phyloP scores from a whole-genome alignment of 257 asterid species.

The Nicotiana benthamiana region DNA sequence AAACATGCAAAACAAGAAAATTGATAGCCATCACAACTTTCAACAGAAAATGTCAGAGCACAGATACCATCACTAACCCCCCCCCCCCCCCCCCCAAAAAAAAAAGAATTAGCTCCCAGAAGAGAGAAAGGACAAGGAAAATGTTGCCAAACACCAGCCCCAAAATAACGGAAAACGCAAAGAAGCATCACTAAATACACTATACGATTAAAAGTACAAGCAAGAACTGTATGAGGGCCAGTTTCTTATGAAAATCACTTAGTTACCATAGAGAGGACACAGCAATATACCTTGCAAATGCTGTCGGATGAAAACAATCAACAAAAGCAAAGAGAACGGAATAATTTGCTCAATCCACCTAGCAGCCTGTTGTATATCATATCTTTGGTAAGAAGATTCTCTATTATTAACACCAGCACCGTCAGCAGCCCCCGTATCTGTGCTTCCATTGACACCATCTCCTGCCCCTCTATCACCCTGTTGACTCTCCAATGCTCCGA shows the following conservation, averaged over 20 bases:
- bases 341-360: conserved; percentile 85
- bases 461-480: conserved; percentile 33
- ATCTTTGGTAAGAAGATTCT: conserved; percentile 84
- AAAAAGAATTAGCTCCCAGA: background rate
- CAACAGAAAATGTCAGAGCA: background rate
- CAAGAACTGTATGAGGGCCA: background rate
- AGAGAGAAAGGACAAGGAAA: too few relatives aligned
- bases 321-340: conserved; percentile 70
- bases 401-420: conserved; percentile 42
- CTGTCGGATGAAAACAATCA: conserved; percentile 78
- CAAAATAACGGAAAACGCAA: background rate
- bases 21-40: background rate
- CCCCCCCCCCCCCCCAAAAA: background rate
- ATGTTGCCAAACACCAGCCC: too few relatives aligned
- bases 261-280: conserved; percentile 6
- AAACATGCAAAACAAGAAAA: background rate
- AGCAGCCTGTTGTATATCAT: conserved; percentile 85
- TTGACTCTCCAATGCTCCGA: conserved; percentile 57
- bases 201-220: background rate
- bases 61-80: background rate
- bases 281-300: conserved; percentile 61
- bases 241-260: background rate
- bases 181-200: background rate
- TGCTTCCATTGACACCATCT: conserved; percentile 33
- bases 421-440: conserved; percentile 34